phyloP scores from a whole-genome alignment of 2,329 filamentous ascomycete species.

The Parafenestella ontariensis region DNA sequence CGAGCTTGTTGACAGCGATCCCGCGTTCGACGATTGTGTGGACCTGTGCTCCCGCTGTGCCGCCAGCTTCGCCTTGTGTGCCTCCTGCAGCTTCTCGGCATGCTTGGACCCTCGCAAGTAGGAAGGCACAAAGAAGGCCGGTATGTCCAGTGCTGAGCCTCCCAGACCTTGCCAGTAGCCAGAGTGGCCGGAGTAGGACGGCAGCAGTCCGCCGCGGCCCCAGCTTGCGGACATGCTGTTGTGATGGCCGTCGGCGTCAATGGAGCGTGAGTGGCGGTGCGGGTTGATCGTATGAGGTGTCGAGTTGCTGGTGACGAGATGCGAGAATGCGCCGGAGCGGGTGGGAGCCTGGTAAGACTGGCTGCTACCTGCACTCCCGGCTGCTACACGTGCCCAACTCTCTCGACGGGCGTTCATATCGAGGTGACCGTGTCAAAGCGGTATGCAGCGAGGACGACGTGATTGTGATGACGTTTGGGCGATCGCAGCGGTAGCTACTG shows the following conservation, averaged over 20 bases:
- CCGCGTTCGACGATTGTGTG: conserved; percentile 54
- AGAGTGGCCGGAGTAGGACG: conserved; percentile 58
- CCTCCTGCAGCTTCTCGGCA: conserved; percentile 75
- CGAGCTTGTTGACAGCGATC: conserved; percentile 62
- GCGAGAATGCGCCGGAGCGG: conserved; percentile 58
- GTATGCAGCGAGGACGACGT: not conserved
- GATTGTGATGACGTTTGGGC: conserved; percentile 6
- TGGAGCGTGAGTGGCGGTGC: conserved; percentile 47
- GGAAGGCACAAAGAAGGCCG: conserved; percentile 78
- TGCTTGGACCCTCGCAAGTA: conserved; percentile 83
- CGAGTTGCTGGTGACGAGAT: conserved; percentile 60
- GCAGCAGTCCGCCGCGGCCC: conserved; percentile 52
- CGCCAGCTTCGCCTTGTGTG: conserved; percentile 66
- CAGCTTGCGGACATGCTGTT: conserved; percentile 52
- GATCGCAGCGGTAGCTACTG: conserved; percentile 1
- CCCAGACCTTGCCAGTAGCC: conserved; percentile 42
- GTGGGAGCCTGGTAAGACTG: conserved; percentile 44
- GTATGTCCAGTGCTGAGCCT: conserved; percentile 42
- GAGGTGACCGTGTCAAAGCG: not conserved
- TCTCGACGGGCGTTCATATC: conserved; percentile 22
- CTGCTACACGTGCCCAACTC: conserved; percentile 67
- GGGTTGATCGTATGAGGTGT: conserved; percentile 30
- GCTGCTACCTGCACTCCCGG: conserved; percentile 52
- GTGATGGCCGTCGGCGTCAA: conserved; percentile 60
- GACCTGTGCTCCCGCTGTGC: conserved; percentile 54